These are phyloP conservation scores for Breynia disticha DNA, from an alignment of 441 rosid species.

Conservation along the genomic window DNA sequence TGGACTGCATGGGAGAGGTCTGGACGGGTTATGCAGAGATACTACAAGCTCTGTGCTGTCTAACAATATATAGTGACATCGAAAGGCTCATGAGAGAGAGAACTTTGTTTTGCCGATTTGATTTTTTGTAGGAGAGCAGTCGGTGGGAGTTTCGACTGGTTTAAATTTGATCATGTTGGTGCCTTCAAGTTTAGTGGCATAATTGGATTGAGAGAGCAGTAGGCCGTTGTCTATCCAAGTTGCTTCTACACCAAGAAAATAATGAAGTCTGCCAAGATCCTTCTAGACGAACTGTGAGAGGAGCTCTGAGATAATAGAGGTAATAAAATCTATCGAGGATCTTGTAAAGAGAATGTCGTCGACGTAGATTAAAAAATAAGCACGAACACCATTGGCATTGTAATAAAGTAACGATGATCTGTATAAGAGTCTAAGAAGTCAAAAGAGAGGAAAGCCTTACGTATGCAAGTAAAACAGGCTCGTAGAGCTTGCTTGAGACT, in stretches of 20 bases:
- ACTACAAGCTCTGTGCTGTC: too few relatives aligned
- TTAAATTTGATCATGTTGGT: neutral
- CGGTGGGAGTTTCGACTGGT: too few relatives aligned
- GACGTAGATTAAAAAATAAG: neutral
- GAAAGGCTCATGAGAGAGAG: too few relatives aligned
- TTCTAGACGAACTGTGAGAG: neutral
- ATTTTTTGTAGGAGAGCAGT: too few relatives aligned
- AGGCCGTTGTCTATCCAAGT: neutral
- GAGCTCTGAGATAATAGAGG: neutral
- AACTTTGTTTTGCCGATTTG: too few relatives aligned
- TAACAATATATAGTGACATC: too few relatives aligned
- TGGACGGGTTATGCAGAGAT: too few relatives aligned
- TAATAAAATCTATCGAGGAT: neutral
- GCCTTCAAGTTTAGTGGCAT: neutral
- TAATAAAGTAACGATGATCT: neutral
- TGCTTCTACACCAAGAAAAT: neutral
- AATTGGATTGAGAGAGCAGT: neutral
- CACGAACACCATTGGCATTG: neutral
- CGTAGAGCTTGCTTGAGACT: too few relatives aligned
- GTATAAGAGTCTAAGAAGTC: neutral
- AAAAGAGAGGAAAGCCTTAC: neutral
- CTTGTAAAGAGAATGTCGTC: neutral
- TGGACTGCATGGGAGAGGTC: too few relatives aligned
- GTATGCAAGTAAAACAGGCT: too few relatives aligned
- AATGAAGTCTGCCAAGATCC: neutral